Base-by-base conservation (phyloP, 2,329 filamentous ascomycete genomes). In the Microdochium paspali region DNA sequence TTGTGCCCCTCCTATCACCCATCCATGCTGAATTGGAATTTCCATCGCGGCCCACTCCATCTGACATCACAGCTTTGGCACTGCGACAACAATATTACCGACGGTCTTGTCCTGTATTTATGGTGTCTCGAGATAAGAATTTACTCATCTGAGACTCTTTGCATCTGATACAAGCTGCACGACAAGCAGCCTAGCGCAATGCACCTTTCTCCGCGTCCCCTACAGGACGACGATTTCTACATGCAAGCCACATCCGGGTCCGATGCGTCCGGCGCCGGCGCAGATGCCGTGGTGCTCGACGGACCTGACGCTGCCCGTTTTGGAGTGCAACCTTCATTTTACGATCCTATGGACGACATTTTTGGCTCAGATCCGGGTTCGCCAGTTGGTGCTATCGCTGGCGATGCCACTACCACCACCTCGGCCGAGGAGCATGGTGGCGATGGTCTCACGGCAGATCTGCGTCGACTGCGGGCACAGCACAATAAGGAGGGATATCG, bases 401-500 rank as follows among this genome's bases (percentile, higher is more conserved):
- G 18, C 35, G 18, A 21, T 20, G 18, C 15, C 35, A 40, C 35
- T 20, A 40, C 35, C 9, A 40, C 35, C 35, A 18, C 35, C 3
- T 15, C 35, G 4, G 15, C 15, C 35, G 35, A 40, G 6, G 42
- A 44, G 42, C 21, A 25, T 13, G 72, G 71, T 5, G 59, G 73
- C 15, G 62, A 66, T 12, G 71, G 70, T 4, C 61, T 73, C 10
- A 64, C 65, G 0, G 42, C 71, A 60, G 90, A 95, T 56, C 77
- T 93, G 45, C 80, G 77, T 20, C 82, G 85, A 23, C 76, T 95
- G 15, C 82, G 85, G 57, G 76, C 80, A 39, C 82, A 86, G 47
- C 89, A 95, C 63, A 77, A 81, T 46, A 96, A 87, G 7, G 83
- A 87, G 32, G 93, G 93, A 20, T 97, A 97, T 67, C 84, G 91